Conservation (phyloP, 164 flowering plant genomes). For the Amborella trichopoda region DNA sequence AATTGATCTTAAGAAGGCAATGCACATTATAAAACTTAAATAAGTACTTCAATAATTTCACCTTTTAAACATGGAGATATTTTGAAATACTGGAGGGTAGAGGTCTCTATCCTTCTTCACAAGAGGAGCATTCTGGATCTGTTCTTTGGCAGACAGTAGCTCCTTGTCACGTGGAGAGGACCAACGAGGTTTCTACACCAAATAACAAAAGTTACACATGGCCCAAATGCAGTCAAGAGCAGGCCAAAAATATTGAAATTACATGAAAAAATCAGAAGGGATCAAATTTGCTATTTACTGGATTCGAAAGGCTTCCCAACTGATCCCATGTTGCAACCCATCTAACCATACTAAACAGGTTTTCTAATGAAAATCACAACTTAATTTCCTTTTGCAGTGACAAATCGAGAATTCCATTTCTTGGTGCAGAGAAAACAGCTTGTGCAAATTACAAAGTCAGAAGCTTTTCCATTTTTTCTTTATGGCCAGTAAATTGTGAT, state of each 20-base stretch:
- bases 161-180: constrained; percentile 7
- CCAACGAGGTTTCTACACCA: constrained; percentile 7
- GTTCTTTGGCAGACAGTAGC: constrained; percentile 8
- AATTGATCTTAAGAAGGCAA: neutral
- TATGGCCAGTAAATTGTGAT: no score
- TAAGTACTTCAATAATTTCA: neutral
- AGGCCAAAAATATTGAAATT: neutral
- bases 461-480: no score
- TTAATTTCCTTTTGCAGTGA: no score
- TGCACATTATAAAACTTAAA: neutral
- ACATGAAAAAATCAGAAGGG: no score
- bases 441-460: no score
- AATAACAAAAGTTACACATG: neutral
- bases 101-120: constrained; percentile 5
- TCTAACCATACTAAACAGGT: no score
- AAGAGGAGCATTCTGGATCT: constrained; percentile 11
- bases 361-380: no score
- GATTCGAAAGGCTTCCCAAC: no score
- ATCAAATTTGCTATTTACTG: no score
- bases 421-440: no score
- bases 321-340: no score
- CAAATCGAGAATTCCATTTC: no score
- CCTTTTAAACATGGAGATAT: constrained; percentile 12
- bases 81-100: constrained; percentile 9
- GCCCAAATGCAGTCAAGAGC: neutral